Evolutionary conservation across 805 yeast genomes (phyloP).

Genomic region (Suhomyces vadensis): DNA sequence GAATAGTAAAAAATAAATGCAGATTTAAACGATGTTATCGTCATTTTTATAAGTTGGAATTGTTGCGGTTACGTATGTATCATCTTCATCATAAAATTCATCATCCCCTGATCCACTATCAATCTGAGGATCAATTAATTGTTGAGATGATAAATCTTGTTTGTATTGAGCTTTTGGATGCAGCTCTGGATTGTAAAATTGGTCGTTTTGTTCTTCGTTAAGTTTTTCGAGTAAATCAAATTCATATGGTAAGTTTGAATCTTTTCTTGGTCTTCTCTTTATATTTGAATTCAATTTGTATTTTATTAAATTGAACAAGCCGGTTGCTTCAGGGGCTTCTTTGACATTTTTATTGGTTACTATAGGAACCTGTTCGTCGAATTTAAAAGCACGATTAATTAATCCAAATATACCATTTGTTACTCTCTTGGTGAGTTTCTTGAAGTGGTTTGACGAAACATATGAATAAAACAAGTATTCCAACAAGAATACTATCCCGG

Average conservation of each 20-base stretch:
- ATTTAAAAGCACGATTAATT: neutral
- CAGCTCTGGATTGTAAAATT: neutral
- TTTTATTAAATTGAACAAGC: constrained; percentile 8
- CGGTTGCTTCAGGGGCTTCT: neutral
- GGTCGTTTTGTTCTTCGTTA: neutral
- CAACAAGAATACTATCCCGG: constrained; percentile 36
- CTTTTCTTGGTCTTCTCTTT: constrained; percentile 51
- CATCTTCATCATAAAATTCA: constrained; percentile 6
- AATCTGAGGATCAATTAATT: neutral
- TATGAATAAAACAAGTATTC: constrained; percentile 44
- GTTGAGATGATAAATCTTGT: neutral
- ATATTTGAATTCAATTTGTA: constrained; percentile 16
- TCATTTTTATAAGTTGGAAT: neutral
- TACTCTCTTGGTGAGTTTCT: constrained; percentile 19
- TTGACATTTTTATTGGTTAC: neutral
- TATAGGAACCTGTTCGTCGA: neutral
- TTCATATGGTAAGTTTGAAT: constrained; percentile 51
- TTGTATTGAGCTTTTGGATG: neutral
- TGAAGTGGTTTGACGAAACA: constrained; percentile 32
- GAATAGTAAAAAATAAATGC: constrained; percentile 1
- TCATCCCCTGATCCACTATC: constrained; percentile 2
- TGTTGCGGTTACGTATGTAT: neutral
- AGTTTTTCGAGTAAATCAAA: constrained; percentile 24
- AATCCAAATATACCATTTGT: neutral
- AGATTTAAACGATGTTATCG: constrained; percentile 6